phyloP scores from a whole-genome alignment of 371 early-diverging fungal species.

The Rhizopus delemar region DNA sequence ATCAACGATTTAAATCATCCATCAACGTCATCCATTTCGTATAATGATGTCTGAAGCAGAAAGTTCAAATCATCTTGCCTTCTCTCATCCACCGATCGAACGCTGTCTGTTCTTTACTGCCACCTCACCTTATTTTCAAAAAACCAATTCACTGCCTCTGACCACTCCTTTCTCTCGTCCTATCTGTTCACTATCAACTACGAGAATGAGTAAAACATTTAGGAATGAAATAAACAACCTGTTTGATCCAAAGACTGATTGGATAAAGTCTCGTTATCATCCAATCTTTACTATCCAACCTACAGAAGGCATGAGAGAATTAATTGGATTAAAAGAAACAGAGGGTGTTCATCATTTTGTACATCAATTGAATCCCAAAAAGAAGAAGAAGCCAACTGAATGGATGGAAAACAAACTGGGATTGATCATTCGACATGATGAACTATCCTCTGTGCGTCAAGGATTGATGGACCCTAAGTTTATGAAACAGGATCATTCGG shows the following conservation, averaged over 20 bases:
- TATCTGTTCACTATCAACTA: constrained; percentile 26
- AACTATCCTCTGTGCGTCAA: constrained; percentile 12
- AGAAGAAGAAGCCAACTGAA: not conserved
- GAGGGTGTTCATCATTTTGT: not conserved
- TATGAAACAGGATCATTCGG: not conserved
- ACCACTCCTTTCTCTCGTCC: constrained; percentile 24
- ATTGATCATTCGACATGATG: constrained; percentile 21
- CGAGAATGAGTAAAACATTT: constrained; percentile 8
- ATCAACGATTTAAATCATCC: constrained; percentile 5
- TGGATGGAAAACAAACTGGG: constrained; percentile 1
- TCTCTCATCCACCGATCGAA: constrained; percentile 15
- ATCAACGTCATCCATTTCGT: constrained; percentile 20
- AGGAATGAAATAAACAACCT: not conserved
- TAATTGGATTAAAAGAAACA: not conserved
- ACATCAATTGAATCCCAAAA: not conserved
- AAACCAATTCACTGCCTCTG: constrained; percentile 12
- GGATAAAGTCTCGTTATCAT: not conserved
- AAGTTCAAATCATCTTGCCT: constrained; percentile 9
- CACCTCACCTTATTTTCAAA: constrained; percentile 15
- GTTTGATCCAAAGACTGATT: too few relatives aligned
- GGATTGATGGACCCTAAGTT: not conserved
- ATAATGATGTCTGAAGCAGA: constrained; percentile 25
- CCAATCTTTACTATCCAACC: constrained; percentile 6
- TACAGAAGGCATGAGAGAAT: constrained; percentile 15
- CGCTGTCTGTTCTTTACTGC: constrained; percentile 20